Conservation (phyloP, 257 asterid species). For the Solanum tarijense region DNA sequence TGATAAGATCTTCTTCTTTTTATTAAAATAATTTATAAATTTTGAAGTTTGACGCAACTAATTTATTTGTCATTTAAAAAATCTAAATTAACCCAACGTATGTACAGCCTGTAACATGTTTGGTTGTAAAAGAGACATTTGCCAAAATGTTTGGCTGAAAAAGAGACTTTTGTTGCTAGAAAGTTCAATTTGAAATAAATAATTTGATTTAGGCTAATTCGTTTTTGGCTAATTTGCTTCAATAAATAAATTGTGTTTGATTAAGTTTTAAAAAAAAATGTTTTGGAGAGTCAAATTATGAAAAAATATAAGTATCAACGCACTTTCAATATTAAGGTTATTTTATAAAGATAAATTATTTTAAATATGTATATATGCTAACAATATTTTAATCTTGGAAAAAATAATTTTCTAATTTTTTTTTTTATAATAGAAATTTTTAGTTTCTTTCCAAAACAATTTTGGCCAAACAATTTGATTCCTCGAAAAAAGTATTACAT, state of each 20-base stretch:
- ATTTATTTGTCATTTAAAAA: neutral
- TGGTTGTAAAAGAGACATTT: neutral
- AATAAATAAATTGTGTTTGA: neutral
- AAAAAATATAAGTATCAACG: neutral
- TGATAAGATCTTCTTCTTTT: neutral
- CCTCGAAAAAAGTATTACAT: too few species aligned
- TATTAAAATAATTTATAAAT: too few species aligned
- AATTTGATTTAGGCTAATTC: neutral
- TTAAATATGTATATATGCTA: neutral
- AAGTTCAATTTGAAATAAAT: neutral
- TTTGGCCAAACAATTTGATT: too few species aligned
- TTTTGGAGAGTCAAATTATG: neutral
- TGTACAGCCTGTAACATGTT: neutral
- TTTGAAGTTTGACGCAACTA: too few species aligned
- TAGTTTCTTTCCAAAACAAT: too few species aligned
- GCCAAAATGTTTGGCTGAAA: neutral
- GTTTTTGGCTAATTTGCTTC: neutral
- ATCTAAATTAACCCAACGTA: neutral
- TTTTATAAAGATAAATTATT: too few species aligned
- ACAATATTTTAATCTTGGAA: too few species aligned
- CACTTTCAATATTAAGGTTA: neutral
- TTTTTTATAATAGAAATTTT: too few species aligned
- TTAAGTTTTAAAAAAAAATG: too few species aligned
- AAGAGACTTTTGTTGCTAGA: neutral
- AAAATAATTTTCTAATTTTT: too few species aligned